Base-by-base conservation (phyloP, 2,329 filamentous ascomycete species). In the Diplodia intermedia region DNA sequence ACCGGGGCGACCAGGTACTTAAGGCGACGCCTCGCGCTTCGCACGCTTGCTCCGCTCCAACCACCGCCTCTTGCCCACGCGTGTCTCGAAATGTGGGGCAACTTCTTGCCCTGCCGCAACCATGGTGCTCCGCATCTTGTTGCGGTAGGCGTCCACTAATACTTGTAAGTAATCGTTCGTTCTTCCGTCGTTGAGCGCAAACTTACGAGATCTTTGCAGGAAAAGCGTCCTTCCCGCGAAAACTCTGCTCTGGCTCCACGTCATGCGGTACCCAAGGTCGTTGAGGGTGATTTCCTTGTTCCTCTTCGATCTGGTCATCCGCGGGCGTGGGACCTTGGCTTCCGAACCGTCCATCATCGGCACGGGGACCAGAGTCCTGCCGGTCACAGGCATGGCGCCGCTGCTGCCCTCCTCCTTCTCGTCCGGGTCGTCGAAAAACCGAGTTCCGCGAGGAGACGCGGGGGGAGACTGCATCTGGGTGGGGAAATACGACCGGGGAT, bases 221-320 rank as follows among this genome's bases (percentile, higher is more conserved):
- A 97, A 97, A 57, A 97, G 85, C 50, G 90, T 93, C 73, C 93
- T 87, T 14, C 91, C 91, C 1, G 93, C 90, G 82, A 98, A 97
- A 12, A 94, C 92, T 75, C 94, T 86, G 78, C 93, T 95, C 82
- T 98, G 94, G 66, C 94, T 90, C 94, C 95, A 99, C 60, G 92
- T 94, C 91, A 99, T 96, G 56, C 94, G 89, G 78, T 96, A 97
- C 2, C 93, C 94, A 55, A 98, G 82, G 76, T 98, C 94, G 76
- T 98, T 98, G 70, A 98, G 82, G 60, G 92, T 88, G n/a, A 95
- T 89, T 77, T 98, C 94, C 81, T 92, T 95, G 61, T 85, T 87
- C 61, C 93, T 88, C 72, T 88, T 87, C 54, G 84, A 83, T 75
- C 87, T 89, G 61, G 89, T 89, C 79, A 93, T 89, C 69, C 89